phyloP scores from a whole-genome alignment of 169 alveolate genomes.

The Plasmodium knowlesi region DNA sequence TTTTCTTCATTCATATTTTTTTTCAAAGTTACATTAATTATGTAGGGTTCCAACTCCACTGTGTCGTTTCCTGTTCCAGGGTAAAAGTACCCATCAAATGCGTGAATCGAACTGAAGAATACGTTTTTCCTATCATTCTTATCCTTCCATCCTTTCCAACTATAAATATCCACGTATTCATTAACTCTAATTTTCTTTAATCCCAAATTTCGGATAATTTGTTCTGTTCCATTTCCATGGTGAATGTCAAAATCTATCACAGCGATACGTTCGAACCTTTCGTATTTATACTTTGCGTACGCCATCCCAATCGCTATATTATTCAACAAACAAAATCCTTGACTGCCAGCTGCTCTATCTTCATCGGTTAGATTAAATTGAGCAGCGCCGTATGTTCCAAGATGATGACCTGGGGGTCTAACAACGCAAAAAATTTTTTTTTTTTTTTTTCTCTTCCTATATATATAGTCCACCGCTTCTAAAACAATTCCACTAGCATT shows the following conservation, averaged over 20 bases:
- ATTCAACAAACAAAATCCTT: slow-evolving; percentile 98
- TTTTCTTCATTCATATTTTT: slow-evolving; percentile 86
- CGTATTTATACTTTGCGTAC: slow-evolving; percentile 92
- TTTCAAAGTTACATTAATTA: slow-evolving; percentile 88
- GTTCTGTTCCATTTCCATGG: slow-evolving; percentile 99
- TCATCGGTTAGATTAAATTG: slow-evolving; percentile 82
- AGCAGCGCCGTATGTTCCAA: slow-evolving; percentile 97
- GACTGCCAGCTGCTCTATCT: slow-evolving; percentile 90
- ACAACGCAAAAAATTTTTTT: slow-evolving; percentile 83
- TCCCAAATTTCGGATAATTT: slow-evolving; percentile 90
- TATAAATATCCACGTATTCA: slow-evolving; percentile 69
- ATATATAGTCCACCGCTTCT: slow-evolving; percentile 55
- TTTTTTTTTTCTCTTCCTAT: slow-evolving; percentile 28
- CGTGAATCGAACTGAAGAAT: slow-evolving; percentile 94
- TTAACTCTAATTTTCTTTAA: slow-evolving; percentile 78
- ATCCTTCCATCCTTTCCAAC: slow-evolving; percentile 91
- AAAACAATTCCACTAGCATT: slow-evolving; percentile 73
- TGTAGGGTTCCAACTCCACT: slow-evolving; percentile 83
- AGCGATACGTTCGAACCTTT: slow-evolving; percentile 93
- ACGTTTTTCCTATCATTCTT: slow-evolving; percentile 91
- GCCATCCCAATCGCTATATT: slow-evolving; percentile 99
- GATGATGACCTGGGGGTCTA: slow-evolving; percentile 99
- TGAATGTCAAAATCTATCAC: slow-evolving; percentile 99
- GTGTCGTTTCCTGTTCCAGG: slow-evolving; percentile 94
- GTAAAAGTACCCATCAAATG: slow-evolving; percentile 93